Base-by-base conservation (phyloP, 2,329 filamentous ascomycete species). In the Pyrenophora tritici-repentis region DNA sequence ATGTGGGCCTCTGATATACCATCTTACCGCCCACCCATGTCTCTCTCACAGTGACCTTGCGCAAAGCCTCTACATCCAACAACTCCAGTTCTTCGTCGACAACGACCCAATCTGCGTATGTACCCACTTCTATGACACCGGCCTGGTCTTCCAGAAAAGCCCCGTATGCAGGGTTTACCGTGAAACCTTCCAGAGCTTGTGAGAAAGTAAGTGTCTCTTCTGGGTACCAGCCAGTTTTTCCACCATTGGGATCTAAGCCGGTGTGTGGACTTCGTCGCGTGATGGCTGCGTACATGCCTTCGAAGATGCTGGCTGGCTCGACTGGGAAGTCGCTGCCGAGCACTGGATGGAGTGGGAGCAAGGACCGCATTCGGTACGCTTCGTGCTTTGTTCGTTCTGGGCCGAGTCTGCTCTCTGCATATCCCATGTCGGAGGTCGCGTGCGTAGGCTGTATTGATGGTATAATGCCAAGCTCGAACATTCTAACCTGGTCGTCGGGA, bases 271-370 rank as follows among this genome's bases (percentile, higher is more conserved):
- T 84, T 35, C 79, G 80, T 47, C 87, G 77, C 10, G 85, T 80
- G 2, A 87, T 79, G 2, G 87, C 87, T 3, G 86, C 86, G 60
- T 87, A 89, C 33, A 89, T 83, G 14, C 86, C 87, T 47, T 86
- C 81, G 56, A 88, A 86, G 2, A 86, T 84, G 60, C 83, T 81
- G 0, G 86, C 81, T 2, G 86, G 86, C 66, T 89, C 86, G 6
- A 90, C 86, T 32, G 87, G 87, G 59, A 89, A 89, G 62, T 89
- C 87, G 41, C 84, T 87, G 2, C 87, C 87, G 1, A 90, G 77
- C 1, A 88, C 73, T 3, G 83, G 82, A 0, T 68, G 70, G 10
- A 80, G 65, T 18, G 80, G 75, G 1, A 87, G 77, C 1, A 89
- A 71, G 0, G 83, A 84, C 9, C 76, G 76, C 86, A 89, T 88